Conservation (phyloP, 129 eudicot genomes). For the Kitagawia praeruptora region DNA sequence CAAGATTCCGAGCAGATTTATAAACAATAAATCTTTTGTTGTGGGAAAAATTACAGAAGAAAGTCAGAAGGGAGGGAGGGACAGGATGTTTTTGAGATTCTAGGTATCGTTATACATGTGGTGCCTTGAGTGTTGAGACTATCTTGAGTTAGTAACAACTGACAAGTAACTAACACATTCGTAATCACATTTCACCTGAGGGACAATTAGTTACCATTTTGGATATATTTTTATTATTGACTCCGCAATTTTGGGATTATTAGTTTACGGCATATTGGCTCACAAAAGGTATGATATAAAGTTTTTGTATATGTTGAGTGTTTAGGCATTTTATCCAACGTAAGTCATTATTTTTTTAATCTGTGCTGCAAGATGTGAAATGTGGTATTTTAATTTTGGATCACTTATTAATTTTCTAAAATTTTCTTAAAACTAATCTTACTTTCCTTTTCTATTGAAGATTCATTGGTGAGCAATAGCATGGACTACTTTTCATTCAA, state of each 20-base stretch:
- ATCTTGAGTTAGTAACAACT: not conserved
- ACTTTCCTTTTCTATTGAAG: not conserved
- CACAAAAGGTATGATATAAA: not conserved
- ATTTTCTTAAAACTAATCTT: not conserved
- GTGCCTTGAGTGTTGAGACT: not conserved
- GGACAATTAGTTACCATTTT: not conserved
- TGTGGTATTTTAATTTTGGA: not conserved
- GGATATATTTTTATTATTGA: not conserved
- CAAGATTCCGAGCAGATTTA: not conserved
- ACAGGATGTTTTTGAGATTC: not conserved
- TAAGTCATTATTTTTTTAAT: not conserved
- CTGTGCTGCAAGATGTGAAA: not conserved
- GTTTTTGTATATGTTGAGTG: not conserved
- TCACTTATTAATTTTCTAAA: not conserved
- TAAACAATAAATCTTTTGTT: not conserved
- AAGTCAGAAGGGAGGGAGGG: not conserved
- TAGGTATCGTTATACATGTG: not conserved
- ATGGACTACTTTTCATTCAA: slow-evolving; percentile 1
- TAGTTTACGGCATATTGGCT: not conserved
- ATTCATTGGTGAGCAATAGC: slow-evolving; percentile 6
- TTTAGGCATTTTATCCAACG: not conserved
- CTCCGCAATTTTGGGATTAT: not conserved
- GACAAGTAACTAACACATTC: not conserved
- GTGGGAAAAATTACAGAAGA: not conserved
- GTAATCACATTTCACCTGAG: not conserved